phyloP scores from a whole-genome alignment of 2,329 filamentous ascomycete genomes.

The Aurifilum marmelostoma region DNA sequence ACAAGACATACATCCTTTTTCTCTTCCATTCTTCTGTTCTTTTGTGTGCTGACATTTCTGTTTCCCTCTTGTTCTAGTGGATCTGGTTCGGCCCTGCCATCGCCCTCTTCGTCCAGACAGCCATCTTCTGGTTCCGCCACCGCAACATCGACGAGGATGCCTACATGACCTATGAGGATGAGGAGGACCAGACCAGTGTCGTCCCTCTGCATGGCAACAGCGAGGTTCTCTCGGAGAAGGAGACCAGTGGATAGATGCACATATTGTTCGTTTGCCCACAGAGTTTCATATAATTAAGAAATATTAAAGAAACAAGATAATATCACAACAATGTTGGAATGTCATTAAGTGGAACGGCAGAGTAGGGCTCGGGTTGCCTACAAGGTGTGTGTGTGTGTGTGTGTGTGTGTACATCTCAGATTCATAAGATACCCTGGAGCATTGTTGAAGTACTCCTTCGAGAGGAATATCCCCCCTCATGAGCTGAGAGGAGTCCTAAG shows the following conservation, averaged over 20 bases:
- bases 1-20: neutral
- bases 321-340: neutral
- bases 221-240: neutral
- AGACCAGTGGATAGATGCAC: neutral
- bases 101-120: conserved; percentile 49
- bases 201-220: neutral
- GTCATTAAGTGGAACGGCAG: neutral
- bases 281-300: neutral
- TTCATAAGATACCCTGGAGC: conserved; percentile 14
- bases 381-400: too few relatives aligned
- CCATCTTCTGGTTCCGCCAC: conserved; percentile 53
- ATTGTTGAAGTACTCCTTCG: neutral
- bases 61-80: conserved; percentile 31
- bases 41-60: neutral
- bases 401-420: neutral
- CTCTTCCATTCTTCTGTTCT: neutral
- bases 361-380: neutral
- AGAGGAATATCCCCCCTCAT: too few relatives aligned
- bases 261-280: too few relatives aligned
- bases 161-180: conserved; percentile 43
- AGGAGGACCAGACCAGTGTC: conserved; percentile 18
- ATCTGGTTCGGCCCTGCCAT: conserved; percentile 53
- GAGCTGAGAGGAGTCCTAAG: too few relatives aligned
- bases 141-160: conserved; percentile 50
- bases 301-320: neutral